Evolutionary conservation across 306 rosid species (phyloP), one percentile per base, ranked within the genome.

Genomic region (Urtica urens): DNA sequence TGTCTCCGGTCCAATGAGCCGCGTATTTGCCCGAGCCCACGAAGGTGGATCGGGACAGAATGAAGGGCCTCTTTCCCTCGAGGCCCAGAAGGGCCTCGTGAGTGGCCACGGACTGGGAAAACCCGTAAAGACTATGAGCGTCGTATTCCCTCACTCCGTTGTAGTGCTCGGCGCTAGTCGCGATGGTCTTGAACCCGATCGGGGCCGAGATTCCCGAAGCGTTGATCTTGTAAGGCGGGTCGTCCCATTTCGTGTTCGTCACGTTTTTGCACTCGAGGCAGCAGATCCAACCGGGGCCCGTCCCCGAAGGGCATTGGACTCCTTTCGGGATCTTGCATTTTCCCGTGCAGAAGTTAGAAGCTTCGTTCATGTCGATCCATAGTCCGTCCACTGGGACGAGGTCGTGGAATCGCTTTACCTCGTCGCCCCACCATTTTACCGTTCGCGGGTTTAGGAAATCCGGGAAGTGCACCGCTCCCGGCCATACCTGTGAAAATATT

Each of bases 1-100:
- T 90, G 69, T 85, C 99, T 20, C 99, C 99, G 0, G 99, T 90
- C 99, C 99, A 90, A 69, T 90, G 99, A 28, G 99, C 99, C 40
- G 79, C 76, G 42, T 90, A 90, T 69, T 77, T 81, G 6, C 95
- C 95, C 0, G 95, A 79, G 52, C 99, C 97, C 0, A 90, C 97
- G 49, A 62, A 90, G 17, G 97, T 79, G 23, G 95, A 77, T 7
- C 97, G 97, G 3, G 92, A 66, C 64, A 84, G 68, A 42, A 90
- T 81, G 42, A 90, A 90, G 9, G 99, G 95, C 26, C 95, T 53
- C 59, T 81, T 90, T 1, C 99, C 99, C 57, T 79, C 74, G 9
- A 85, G 71, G 16, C 79, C 94, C 51, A 63, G 82, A 40, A 90
- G 99, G 21, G 60, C 99, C 58, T 85, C 75, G 72, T 81, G 92